Evolutionary conservation across 2,329 filamentous ascomycete genomes (phyloP), one percentile per base, ranked within the genome.

Genomic region (Scedosporium dehoogii): DNA sequence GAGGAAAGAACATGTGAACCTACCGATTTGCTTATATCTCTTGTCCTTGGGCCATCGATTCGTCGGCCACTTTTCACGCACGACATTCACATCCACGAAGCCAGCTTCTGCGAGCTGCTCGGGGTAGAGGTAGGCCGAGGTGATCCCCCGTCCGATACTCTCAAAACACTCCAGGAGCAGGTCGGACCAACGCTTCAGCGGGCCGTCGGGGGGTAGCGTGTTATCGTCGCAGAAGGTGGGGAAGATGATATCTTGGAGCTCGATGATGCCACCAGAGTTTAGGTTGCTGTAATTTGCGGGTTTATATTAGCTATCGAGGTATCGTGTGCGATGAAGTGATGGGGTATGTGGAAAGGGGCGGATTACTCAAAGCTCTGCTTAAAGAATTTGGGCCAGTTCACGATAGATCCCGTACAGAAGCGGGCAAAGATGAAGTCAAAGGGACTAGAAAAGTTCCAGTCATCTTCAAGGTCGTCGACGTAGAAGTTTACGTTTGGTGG

Each of bases 41-140:
- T 73, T 72, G 48, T 82, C 78, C 48, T 76, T 78, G 0, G 81
- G 77, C 81, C 82, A 85, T 12, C 73, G 69, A 65, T 79, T 81
- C 33, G 74, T 74, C 0, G 82, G 81, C 71, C 81, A 78, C 68
- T 78, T 80, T 67, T 74, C 79, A 4, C 79, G 67, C 2, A 75
- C 71, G 66, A 83, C 78, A 0, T 71, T 70, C 0, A 86, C 77
- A 62, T 84, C 76, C 57, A 75, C 71, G 64, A 85, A 85, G 0
- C 84, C 84, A 0, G 78, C 80, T 12, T 79, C 78, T 3, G 72
- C 70, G 67, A 85, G 73, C 61, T 77, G 74, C 53, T 72, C 65
- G 58, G 69, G 70, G 59, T 73, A 74, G 0, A 62, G 53, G 0
- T 67, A 67, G 0, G 70, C 71, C 25, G 70, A 71, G 41, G 70